Percentiles rank a stretch among this genome's conserved stretches.
Conservation (phyloP, 2,329 filamentous ascomycete species). For the Orbilia brochopaga region DNA sequence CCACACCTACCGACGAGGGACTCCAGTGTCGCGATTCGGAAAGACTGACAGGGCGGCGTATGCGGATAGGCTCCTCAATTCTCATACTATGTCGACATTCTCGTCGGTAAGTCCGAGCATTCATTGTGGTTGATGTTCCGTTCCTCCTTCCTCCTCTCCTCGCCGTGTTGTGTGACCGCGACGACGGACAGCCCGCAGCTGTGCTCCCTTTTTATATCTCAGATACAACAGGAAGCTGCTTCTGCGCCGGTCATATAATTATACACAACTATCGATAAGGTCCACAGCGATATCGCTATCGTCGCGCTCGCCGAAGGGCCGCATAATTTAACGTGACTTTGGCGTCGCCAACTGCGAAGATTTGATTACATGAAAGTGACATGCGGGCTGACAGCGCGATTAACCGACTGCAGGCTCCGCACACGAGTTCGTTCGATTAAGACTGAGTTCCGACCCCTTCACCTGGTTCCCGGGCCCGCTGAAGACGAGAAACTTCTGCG, state of each 20-base stretch:
- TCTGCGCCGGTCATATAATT: too few species aligned
- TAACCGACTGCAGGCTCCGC: conserved; percentile 31
- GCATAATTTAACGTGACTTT: background rate
- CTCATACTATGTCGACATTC: conserved; percentile 47
- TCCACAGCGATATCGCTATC: background rate
- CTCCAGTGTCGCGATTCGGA: background rate
- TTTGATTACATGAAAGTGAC: too few species aligned
- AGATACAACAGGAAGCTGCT: background rate
- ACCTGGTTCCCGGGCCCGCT: conserved; percentile 48
- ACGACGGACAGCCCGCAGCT: background rate
- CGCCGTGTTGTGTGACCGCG: background rate
- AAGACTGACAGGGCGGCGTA: conserved; percentile 7
- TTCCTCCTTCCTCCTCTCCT: background rate
- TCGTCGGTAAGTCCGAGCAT: conserved; percentile 31
- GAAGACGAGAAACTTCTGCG: conserved; percentile 33
- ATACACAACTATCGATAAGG: background rate
- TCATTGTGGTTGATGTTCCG: background rate
- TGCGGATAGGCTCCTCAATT: conserved; percentile 42
- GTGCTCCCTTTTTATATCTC: background rate
- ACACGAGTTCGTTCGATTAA: conserved; percentile 41
- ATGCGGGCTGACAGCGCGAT: conserved; percentile 4
- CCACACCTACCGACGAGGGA: background rate
- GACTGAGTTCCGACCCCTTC: conserved; percentile 47
- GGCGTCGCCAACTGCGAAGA: background rate
- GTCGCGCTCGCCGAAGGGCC: too few species aligned